A percentile compares a stretch with the other conserved stretches of the same genome.
Evolutionary conservation across 1,284 basidiomycete species (phyloP).

Genomic region (Cutaneotrichosporon sp.): DNA sequence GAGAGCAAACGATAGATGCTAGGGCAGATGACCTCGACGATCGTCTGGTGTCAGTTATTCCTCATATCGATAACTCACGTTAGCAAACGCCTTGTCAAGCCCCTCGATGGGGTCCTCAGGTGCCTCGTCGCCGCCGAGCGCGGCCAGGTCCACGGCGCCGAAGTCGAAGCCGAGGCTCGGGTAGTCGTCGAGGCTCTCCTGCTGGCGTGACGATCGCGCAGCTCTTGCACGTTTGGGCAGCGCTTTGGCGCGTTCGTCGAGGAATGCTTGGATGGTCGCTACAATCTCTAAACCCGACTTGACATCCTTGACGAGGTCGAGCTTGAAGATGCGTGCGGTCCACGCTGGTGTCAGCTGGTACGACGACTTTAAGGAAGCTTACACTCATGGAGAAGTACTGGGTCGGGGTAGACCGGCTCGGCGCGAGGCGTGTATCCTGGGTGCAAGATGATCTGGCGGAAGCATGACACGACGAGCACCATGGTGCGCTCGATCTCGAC

Average conservation of each 20-base stretch:
- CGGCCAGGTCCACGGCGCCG: conserved; percentile 36
- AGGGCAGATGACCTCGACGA: conserved; percentile 62
- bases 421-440: conserved; percentile 14
- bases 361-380: conserved; percentile 46
- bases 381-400: conserved; percentile 64
- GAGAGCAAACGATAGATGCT: conserved; percentile 66
- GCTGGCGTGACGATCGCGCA: conserved; percentile 36
- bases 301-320: conserved; percentile 58
- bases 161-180: conserved; percentile 51
- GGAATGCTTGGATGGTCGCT: conserved; percentile 64
- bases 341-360: conserved; percentile 58
- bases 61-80: conserved; percentile 1
- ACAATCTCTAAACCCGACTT: conserved; percentile 63
- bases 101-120: conserved; percentile 33
- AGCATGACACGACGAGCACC: conserved; percentile 63
- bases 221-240: conserved; percentile 59
- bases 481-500: conserved; percentile 49
- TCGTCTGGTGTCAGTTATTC: conserved; percentile 53
- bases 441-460: conserved; percentile 61
- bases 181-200: conserved; percentile 72
- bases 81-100: conserved; percentile 40
- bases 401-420: conserved; percentile 64
- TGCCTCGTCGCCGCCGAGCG: conserved; percentile 37
- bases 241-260: conserved; percentile 62
- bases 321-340: conserved; percentile 64